Conservation (phyloP, 176 grass and related monocot species). For the Carex littledalei region DNA sequence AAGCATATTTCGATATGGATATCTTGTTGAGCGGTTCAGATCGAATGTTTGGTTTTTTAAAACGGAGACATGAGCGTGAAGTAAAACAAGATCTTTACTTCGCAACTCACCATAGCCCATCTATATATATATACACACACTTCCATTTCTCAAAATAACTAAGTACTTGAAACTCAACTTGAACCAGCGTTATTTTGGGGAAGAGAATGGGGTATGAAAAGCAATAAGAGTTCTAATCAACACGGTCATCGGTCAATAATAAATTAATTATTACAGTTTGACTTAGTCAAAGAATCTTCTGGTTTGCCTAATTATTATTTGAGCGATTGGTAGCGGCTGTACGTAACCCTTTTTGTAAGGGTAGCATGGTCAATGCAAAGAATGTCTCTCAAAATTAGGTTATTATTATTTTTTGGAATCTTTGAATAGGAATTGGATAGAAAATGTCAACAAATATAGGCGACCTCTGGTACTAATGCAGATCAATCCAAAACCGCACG, state of each 20-base stretch:
- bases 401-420: slow-evolving; percentile 2
- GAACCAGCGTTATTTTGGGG: background rate
- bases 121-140: too few species aligned
- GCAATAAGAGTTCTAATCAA: background rate
- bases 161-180: too few species aligned
- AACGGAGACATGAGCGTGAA: too few species aligned
- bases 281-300: slow-evolving; percentile 10
- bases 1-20: too few species aligned
- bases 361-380: slow-evolving; percentile 5
- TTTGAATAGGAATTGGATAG: slow-evolving; percentile 7
- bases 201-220: background rate
- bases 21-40: too few species aligned
- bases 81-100: too few species aligned
- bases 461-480: background rate
- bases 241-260: background rate
- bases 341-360: background rate
- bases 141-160: too few species aligned
- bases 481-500: slow-evolving; percentile 1
- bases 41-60: too few species aligned
- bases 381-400: slow-evolving; percentile 18
- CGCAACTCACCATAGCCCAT: too few species aligned
- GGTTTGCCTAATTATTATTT: background rate
- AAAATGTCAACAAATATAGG: slow-evolving; percentile 20
- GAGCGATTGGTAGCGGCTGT: background rate
- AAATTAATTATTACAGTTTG: slow-evolving; percentile 8